phyloP scores from a whole-genome alignment of 352 stramenopile genomes.

The Phytophthora aleatoria region DNA sequence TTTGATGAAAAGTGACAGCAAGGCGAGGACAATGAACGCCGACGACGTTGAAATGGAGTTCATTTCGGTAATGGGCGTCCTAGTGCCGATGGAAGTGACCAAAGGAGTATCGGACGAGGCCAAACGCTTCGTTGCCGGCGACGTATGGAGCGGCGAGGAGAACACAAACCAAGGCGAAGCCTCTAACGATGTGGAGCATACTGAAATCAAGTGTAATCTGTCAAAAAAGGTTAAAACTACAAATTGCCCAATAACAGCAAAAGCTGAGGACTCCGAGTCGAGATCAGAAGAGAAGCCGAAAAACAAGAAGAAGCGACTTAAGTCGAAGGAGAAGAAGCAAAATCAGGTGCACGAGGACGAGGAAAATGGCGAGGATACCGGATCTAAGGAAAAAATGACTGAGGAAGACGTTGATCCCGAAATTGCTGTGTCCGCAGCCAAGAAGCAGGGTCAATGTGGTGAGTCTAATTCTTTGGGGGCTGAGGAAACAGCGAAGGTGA shows the following conservation, averaged over 20 bases:
- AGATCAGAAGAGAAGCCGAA: neutral
- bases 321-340: neutral
- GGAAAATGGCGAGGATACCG: neutral
- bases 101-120: conserved; percentile 17
- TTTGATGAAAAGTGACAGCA: too few relatives aligned
- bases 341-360: neutral
- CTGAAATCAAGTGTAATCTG: neutral
- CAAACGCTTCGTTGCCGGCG: neutral
- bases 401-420: neutral
- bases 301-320: neutral
- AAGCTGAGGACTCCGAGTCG: neutral
- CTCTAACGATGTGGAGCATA: neutral
- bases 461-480: neutral
- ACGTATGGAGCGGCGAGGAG: conserved; percentile 2
- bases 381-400: neutral
- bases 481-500: neutral
- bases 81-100: conserved; percentile 20
- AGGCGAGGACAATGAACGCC: neutral
- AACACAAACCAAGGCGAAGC: conserved; percentile 1
- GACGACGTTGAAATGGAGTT: conserved; percentile 23
- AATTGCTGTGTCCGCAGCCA: neutral
- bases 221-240: neutral
- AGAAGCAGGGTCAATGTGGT: neutral
- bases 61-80: conserved; percentile 18
- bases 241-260: neutral